Percentiles rank a stretch among this genome's conserved stretches.
These are phyloP conservation scores for Lecanicillium sp. DNA, from an alignment of 2,329 filamentous ascomycete genomes.

Conservation along the genomic window DNA sequence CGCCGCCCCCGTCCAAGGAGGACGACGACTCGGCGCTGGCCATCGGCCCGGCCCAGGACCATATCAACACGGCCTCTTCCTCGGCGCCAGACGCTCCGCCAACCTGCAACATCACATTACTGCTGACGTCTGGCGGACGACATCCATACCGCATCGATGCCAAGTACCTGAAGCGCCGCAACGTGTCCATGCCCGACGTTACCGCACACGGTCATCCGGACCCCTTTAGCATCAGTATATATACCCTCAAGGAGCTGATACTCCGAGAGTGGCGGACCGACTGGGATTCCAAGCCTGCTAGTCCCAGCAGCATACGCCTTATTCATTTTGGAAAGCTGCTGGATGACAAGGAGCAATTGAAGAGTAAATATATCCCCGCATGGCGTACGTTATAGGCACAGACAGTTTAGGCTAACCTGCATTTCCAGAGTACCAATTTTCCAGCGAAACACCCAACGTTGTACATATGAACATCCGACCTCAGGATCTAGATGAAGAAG, in stretches of 20 bases:
- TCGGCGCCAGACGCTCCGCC: slow-evolving; percentile 24
- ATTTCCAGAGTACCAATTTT: slow-evolving; percentile 66
- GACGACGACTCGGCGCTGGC: slow-evolving; percentile 28
- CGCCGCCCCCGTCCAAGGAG: slow-evolving; percentile 21
- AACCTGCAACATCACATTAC: slow-evolving; percentile 68
- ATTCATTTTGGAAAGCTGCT: slow-evolving; percentile 88
- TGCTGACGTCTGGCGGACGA: slow-evolving; percentile 71
- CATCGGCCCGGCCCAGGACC: slow-evolving; percentile 34
- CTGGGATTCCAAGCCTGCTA: slow-evolving; percentile 81
- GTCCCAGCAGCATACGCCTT: slow-evolving; percentile 79
- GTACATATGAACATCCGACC: slow-evolving; percentile 93
- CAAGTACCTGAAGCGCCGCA: slow-evolving; percentile 73
- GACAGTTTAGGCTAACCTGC: slow-evolving; percentile 4
- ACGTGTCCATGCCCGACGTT: slow-evolving; percentile 64
- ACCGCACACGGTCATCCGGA: slow-evolving; percentile 55
- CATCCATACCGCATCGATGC: slow-evolving; percentile 89
- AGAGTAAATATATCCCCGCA: slow-evolving; percentile 51
- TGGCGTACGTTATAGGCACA: neutral
- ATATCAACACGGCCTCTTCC: slow-evolving; percentile 27
- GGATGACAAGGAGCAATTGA: slow-evolving; percentile 78
- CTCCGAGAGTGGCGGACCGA: slow-evolving; percentile 87
- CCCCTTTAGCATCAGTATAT: slow-evolving; percentile 84
- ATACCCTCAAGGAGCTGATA: slow-evolving; percentile 90
- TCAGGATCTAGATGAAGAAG: slow-evolving; percentile 76
- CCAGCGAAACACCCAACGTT: slow-evolving; percentile 66